Evolutionary conservation across 2,329 filamentous ascomycete genomes (phyloP).

Genomic region (Cadophora sp.): DNA sequence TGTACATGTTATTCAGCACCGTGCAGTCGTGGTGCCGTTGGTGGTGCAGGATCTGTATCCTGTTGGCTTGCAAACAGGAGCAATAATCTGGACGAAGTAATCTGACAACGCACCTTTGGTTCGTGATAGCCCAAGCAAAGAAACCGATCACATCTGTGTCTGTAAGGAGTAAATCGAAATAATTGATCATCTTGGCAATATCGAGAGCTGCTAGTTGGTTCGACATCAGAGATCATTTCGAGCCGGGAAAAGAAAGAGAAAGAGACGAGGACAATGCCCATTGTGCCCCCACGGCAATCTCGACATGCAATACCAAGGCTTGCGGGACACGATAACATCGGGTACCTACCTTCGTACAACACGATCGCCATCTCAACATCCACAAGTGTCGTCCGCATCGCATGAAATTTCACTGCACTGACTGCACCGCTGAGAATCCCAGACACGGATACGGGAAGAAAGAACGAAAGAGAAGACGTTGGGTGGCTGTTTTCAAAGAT

Average conservation of each 20-base stretch:
- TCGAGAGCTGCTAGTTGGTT: too few species aligned
- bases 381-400: neutral
- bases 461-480: neutral
- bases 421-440: neutral
- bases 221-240: too few species aligned
- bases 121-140: too few species aligned
- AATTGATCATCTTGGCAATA: too few species aligned
- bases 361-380: neutral
- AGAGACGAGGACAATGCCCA: neutral
- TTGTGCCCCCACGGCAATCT: neutral
- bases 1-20: neutral
- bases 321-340: neutral
- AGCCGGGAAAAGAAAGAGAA: too few species aligned
- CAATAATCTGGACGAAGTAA: too few species aligned
- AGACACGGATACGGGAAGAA: neutral
- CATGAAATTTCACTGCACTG: neutral
- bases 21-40: neutral
- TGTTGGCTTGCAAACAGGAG: too few species aligned
- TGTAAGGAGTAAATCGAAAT: too few species aligned
- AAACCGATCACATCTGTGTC: too few species aligned
- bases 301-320: neutral
- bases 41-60: too few species aligned
- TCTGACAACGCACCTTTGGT: too few species aligned
- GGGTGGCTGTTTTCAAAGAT: too few species aligned
- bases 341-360: slow-evolving; percentile 1